Percentiles rank a stretch among this genome's conserved stretches.
phyloP scores from a whole-genome alignment of 2,329 filamentous ascomycete species.

The Pseudocercospora vitis region DNA sequence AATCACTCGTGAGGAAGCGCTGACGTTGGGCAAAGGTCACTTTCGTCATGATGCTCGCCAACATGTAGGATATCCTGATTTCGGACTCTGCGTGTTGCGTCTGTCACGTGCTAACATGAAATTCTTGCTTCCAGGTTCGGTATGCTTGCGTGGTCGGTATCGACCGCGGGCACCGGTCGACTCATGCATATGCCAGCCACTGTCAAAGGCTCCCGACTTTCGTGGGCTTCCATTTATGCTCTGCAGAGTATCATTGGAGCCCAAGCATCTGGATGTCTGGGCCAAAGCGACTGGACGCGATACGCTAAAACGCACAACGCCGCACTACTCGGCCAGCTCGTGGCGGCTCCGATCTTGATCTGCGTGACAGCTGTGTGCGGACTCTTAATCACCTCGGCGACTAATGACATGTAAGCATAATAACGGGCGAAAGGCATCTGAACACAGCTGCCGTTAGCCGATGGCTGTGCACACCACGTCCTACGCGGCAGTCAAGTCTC shows the following conservation, averaged over 20 bases:
- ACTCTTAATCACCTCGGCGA: slow-evolving; percentile 34
- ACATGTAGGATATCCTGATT: neutral
- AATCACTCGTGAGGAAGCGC: neutral
- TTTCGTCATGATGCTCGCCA: slow-evolving; percentile 17
- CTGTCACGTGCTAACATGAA: neutral
- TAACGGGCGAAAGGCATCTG: too few relatives aligned
- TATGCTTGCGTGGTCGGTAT: slow-evolving; percentile 19
- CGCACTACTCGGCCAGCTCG: slow-evolving; percentile 20
- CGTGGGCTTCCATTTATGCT: slow-evolving; percentile 20
- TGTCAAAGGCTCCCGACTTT: slow-evolving; percentile 14
- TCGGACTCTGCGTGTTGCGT: neutral
- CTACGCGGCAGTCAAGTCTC: too few relatives aligned
- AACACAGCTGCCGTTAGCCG: too few relatives aligned
- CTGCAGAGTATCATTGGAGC: slow-evolving; percentile 22
- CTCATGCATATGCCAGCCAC: slow-evolving; percentile 20
- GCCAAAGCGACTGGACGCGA: slow-evolving; percentile 28
- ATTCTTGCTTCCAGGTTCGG: slow-evolving; percentile 17
- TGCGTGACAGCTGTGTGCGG: slow-evolving; percentile 19
- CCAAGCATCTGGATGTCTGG: slow-evolving; percentile 18
- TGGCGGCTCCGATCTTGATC: slow-evolving; percentile 39
- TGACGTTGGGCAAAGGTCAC: slow-evolving; percentile 12
- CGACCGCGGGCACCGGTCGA: slow-evolving; percentile 8
- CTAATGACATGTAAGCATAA: slow-evolving; percentile 26
- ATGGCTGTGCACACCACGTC: too few relatives aligned
- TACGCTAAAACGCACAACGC: slow-evolving; percentile 26